phyloP scores from a whole-genome alignment of 148 eudicot genomes.

The Spergularia marina region DNA sequence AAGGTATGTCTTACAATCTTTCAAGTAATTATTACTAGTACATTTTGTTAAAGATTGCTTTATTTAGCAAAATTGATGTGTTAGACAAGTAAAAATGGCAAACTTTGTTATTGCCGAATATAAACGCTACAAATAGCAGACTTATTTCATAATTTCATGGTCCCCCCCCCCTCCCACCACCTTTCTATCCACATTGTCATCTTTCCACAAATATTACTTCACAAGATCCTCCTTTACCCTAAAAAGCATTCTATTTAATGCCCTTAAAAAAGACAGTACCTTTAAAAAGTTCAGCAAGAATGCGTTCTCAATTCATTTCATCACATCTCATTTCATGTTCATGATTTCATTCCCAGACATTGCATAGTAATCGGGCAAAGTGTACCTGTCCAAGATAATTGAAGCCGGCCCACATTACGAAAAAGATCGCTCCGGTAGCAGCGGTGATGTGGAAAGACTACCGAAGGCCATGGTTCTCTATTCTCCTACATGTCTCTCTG shows the following conservation, averaged over 20 bases:
- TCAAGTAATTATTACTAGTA: slow-evolving; percentile 3
- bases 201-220: slow-evolving; percentile 19
- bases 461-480: background rate
- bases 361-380: slow-evolving; percentile 47
- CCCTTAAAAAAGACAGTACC: slow-evolving; percentile 10
- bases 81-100: slow-evolving; percentile 4
- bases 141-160: slow-evolving; percentile 11
- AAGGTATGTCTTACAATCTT: slow-evolving; percentile 39
- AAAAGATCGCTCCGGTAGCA: slow-evolving; percentile 5
- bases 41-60: slow-evolving; percentile 12
- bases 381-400: slow-evolving; percentile 57
- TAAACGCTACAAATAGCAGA: slow-evolving; percentile 10
- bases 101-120: slow-evolving; percentile 20
- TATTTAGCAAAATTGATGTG: slow-evolving; percentile 17
- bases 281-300: background rate
- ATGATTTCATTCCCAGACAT: slow-evolving; percentile 39
- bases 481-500: slow-evolving; percentile 13
- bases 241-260: slow-evolving; percentile 22
- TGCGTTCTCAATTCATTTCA: slow-evolving; percentile 3
- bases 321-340: background rate
- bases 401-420: slow-evolving; percentile 17
- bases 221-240: slow-evolving; percentile 23
- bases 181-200: slow-evolving; percentile 29
- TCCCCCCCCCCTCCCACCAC: slow-evolving; percentile 32
- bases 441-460: slow-evolving; percentile 6